Evolutionary conservation across 495 filamentous ascomycete genomes (phyloP).

Genomic region (Platismatia glauca): DNA sequence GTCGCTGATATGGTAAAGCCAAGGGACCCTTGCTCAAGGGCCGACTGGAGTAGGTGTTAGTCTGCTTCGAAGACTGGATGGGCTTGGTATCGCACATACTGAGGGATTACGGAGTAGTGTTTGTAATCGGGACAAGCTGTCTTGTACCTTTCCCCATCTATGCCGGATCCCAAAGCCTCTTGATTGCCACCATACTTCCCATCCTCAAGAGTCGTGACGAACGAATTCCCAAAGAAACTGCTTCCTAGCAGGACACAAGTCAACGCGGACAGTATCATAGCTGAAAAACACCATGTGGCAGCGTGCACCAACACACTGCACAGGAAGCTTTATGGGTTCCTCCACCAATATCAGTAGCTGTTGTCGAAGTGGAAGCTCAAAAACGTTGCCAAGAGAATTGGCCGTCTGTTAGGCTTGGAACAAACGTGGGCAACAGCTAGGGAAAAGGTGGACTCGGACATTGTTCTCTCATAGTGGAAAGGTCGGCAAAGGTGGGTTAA

Average conservation of each 20-base stretch:
- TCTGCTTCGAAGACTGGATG: neutral
- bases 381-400: neutral
- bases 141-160: conserved; percentile 23
- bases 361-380: neutral
- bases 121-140: conserved; percentile 44
- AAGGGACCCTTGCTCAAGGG: conserved; percentile 75
- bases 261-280: conserved; percentile 8
- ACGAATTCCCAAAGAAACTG: conserved; percentile 1
- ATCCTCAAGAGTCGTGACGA: neutral
- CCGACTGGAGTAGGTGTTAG: conserved; percentile 36
- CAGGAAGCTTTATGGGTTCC: neutral
- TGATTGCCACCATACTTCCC: conserved; percentile 13
- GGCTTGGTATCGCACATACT: conserved; percentile 31
- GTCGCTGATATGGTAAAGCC: conserved; percentile 82
- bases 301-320: neutral
- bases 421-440: neutral
- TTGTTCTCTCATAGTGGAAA: neutral
- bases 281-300: conserved; percentile 4
- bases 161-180: conserved; percentile 18
- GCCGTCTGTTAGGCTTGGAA: neutral
- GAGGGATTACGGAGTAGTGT: conserved; percentile 37
- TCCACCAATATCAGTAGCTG: neutral
- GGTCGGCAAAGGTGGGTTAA: too few species aligned
- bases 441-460: neutral
- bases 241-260: conserved; percentile 5